Percentiles rank a stretch among this genome's conserved stretches.
phyloP scores from a whole-genome alignment of 306 rosid species.

The Lablab purpureus region DNA sequence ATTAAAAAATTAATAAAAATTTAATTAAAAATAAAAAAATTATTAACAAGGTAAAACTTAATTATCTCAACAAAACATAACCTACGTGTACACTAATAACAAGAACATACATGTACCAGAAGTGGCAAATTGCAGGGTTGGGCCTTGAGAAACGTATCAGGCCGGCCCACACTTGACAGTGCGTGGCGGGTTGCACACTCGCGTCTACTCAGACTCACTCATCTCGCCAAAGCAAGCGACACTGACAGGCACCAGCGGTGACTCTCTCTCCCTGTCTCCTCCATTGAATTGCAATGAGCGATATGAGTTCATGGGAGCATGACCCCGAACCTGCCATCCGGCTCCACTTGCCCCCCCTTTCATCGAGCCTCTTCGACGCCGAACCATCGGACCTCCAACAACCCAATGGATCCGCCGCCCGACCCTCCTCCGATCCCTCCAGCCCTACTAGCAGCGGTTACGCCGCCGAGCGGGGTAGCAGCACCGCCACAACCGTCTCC shows the following conservation, averaged over 20 bases:
- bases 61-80: no score
- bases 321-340: slow-evolving; percentile 43
- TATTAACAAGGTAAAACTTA: no score
- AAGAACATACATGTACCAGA: no score
- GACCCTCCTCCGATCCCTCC: slow-evolving; percentile 50
- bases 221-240: slow-evolving; percentile 14
- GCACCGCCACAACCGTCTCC: slow-evolving; percentile 61
- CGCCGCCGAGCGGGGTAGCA: slow-evolving; percentile 81
- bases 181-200: slow-evolving; percentile 10
- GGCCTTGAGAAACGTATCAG: not conserved
- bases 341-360: slow-evolving; percentile 57
- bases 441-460: slow-evolving; percentile 87
- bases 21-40: no score
- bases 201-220: not conserved
- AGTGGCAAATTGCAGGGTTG: not conserved
- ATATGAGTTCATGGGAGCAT: slow-evolving; percentile 31
- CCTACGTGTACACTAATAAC: no score
- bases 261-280: not conserved
- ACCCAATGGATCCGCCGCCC: slow-evolving; percentile 53
- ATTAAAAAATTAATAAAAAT: no score
- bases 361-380: slow-evolving; percentile 52
- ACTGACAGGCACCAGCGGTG: not conserved
- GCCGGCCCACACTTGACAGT: slow-evolving; percentile 2
- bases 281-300: slow-evolving; percentile 30
- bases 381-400: slow-evolving; percentile 45